These are phyloP conservation scores for Acacia concinna DNA, from an alignment of 331 rosid species.

Conservation along the genomic window DNA sequence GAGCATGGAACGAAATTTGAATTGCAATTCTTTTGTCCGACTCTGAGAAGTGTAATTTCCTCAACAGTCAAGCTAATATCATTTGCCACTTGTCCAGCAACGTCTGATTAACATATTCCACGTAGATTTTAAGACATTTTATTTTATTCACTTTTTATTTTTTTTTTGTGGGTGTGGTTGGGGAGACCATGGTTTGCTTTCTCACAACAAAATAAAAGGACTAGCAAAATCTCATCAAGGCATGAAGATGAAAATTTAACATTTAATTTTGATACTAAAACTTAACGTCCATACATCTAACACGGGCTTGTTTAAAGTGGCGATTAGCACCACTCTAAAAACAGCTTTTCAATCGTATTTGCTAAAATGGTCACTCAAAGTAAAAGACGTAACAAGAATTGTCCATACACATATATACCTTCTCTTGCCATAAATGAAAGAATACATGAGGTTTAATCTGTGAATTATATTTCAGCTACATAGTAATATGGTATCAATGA, in stretches of 20 bases:
- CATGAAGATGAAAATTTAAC: background rate
- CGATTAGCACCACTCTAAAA: too few species aligned
- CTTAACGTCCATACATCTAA: background rate
- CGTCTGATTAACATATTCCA: background rate
- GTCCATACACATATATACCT: conserved; percentile 1
- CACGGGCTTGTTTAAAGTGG: too few species aligned
- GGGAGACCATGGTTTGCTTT: background rate
- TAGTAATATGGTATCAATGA: conserved; percentile 19
- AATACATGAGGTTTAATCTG: conserved; percentile 30
- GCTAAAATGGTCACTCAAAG: background rate
- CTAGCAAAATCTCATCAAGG: background rate
- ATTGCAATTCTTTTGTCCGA: background rate
- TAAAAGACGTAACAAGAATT: background rate
- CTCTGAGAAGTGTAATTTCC: background rate
- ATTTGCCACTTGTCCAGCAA: background rate
- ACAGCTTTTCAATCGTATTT: background rate
- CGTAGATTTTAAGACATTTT: background rate
- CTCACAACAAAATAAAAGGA: background rate
- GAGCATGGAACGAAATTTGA: background rate
- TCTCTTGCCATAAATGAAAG: conserved; percentile 41
- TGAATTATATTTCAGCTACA: conserved; percentile 37
- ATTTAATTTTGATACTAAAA: background rate
- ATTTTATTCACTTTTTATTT: too few species aligned
- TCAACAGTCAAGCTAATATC: background rate
- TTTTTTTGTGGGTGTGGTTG: background rate